These are phyloP conservation scores for Hygrophorus pudorinus DNA, from an alignment of 768 basidiomycete species.

Conservation along the genomic window DNA sequence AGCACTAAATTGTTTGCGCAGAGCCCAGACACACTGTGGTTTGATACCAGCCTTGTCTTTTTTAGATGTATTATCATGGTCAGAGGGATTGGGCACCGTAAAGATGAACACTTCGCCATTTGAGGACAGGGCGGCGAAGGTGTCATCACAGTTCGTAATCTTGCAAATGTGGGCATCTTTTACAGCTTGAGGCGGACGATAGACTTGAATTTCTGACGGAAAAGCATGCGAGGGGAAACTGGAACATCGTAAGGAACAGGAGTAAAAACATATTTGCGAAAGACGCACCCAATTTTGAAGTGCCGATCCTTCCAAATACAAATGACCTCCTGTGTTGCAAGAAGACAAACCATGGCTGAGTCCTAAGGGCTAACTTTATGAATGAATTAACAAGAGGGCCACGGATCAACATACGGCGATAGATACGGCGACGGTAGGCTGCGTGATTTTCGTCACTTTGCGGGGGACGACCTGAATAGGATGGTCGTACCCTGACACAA, in stretches of 20 bases:
- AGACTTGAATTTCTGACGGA: slow-evolving; percentile 64
- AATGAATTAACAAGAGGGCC: not conserved
- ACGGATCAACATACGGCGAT: slow-evolving; percentile 47
- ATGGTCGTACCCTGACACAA: slow-evolving; percentile 62
- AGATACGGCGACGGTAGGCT: slow-evolving; percentile 61
- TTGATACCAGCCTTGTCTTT: slow-evolving; percentile 38
- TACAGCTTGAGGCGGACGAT: slow-evolving; percentile 71
- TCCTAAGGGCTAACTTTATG: slow-evolving; percentile 37
- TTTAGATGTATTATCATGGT: slow-evolving; percentile 20
- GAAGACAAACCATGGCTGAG: slow-evolving; percentile 70
- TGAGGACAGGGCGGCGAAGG: slow-evolving; percentile 73
- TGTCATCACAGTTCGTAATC: slow-evolving; percentile 67
- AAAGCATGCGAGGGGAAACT: slow-evolving; percentile 75
- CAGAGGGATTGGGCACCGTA: slow-evolving; percentile 27
- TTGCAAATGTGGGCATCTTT: slow-evolving; percentile 68
- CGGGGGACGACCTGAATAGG: slow-evolving; percentile 71
- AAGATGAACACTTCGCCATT: slow-evolving; percentile 93
- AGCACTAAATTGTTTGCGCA: slow-evolving; percentile 78
- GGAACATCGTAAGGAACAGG: slow-evolving; percentile 2
- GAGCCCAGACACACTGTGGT: slow-evolving; percentile 86
- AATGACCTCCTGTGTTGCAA: slow-evolving; percentile 72
- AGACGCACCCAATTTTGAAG: slow-evolving; percentile 60
- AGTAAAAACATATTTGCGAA: not conserved
- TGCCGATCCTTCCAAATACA: slow-evolving; percentile 72
- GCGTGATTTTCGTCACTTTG: slow-evolving; percentile 67